Evolutionary conservation across 495 filamentous ascomycete genomes (phyloP).

Genomic region (Podospora bellae-mahoneyi): DNA sequence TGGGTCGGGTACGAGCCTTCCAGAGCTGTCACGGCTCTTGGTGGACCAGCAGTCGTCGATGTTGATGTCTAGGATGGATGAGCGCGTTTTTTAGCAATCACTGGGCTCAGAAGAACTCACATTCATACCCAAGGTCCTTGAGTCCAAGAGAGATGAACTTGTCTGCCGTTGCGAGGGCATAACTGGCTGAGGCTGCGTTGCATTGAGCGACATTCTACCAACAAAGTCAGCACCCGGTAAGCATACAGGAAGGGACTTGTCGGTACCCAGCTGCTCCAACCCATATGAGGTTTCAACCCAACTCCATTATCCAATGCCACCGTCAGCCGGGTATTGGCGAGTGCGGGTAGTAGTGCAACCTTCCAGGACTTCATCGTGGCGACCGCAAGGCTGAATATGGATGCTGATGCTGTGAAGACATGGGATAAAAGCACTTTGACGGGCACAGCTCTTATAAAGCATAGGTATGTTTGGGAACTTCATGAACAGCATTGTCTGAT

Average conservation of each 20-base stretch:
- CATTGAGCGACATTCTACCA: constrained; percentile 26
- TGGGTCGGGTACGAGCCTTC: constrained; percentile 53
- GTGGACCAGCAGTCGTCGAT: constrained; percentile 64
- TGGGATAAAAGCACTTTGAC: not conserved
- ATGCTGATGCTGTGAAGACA: not conserved
- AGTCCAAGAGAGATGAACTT: constrained; percentile 35
- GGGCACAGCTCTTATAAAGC: not conserved
- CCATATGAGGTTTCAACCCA: constrained; percentile 23
- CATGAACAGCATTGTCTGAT: not conserved
- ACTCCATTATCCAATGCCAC: constrained; percentile 16
- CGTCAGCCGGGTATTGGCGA: not conserved
- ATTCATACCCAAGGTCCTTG: constrained; percentile 63
- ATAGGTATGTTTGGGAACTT: not conserved
- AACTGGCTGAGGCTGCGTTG: constrained; percentile 23
- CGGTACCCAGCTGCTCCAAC: constrained; percentile 28
- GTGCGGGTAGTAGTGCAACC: not conserved
- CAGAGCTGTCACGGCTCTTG: constrained; percentile 47
- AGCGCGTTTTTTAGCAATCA: not conserved
- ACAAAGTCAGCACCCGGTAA: not conserved
- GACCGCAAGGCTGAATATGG: not conserved
- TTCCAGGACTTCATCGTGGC: not conserved
- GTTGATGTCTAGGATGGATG: constrained; percentile 45
- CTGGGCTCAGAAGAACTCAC: not conserved
- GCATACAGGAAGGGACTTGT: too few species aligned
- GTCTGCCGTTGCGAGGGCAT: constrained; percentile 24